Conservation (phyloP, 106 monocot genomes). For the Alisma plantagoaquatica region DNA sequence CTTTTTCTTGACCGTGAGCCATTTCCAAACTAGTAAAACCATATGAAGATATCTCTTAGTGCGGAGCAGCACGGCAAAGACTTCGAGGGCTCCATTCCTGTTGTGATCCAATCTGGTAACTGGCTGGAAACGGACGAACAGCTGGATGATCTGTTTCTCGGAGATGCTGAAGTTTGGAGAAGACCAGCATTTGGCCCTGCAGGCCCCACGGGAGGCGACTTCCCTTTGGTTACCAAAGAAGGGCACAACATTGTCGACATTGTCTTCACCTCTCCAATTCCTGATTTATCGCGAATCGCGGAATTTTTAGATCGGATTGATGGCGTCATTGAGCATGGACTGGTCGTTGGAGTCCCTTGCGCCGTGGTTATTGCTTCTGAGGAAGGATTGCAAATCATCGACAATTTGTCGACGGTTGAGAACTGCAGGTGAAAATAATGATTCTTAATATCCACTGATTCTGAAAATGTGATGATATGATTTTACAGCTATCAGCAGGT, state of each 20-base stretch:
- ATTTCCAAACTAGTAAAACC: too few species aligned
- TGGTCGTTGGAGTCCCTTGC: constrained; percentile 40
- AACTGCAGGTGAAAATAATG: too few species aligned
- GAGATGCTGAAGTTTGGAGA: constrained; percentile 90
- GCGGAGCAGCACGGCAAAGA: constrained; percentile 29
- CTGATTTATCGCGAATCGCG: constrained; percentile 53
- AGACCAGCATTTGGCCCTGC: constrained; percentile 47
- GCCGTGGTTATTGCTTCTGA: constrained; percentile 30
- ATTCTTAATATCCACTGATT: too few species aligned
- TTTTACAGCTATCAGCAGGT: too few species aligned
- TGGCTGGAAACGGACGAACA: constrained; percentile 71
- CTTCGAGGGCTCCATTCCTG: not conserved
- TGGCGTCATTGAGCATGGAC: constrained; percentile 73
- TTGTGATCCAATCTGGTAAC: constrained; percentile 11
- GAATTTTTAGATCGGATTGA: constrained; percentile 42
- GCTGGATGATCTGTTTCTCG: constrained; percentile 78
- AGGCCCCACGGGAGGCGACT: constrained; percentile 50
- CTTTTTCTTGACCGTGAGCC: too few species aligned
- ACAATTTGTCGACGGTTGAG: constrained; percentile 36
- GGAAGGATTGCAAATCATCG: constrained; percentile 25
- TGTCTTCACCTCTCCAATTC: constrained; percentile 63
- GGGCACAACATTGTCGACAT: constrained; percentile 64
- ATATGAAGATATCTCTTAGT: too few species aligned
- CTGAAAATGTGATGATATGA: too few species aligned
- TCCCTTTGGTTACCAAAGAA: constrained; percentile 51